These are phyloP conservation scores for Euphrasia confusa DNA, from an alignment of 257 asterid species.

Conservation along the genomic window DNA sequence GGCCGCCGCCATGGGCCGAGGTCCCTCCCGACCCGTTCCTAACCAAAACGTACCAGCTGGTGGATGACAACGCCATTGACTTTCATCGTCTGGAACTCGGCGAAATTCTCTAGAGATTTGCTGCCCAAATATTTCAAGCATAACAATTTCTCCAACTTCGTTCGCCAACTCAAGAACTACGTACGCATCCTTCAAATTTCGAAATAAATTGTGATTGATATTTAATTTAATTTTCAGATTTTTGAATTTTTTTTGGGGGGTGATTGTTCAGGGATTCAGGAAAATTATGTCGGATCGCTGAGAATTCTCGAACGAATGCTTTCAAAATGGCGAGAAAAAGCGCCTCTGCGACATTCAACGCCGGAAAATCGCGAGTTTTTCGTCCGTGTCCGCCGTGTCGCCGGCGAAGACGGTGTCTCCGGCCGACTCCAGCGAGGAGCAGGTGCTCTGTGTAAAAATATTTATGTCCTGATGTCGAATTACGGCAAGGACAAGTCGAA, in stretches of 20 bases:
- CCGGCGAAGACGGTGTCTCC: slow-evolving; percentile 36
- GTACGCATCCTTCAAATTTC: slow-evolving; percentile 30
- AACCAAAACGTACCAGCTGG: slow-evolving; percentile 81
- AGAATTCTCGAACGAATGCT: slow-evolving; percentile 84
- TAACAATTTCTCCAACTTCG: slow-evolving; percentile 84
- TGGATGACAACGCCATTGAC: slow-evolving; percentile 53
- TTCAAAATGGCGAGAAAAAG: slow-evolving; percentile 61
- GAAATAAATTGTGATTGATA: neutral
- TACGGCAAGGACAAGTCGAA: neutral
- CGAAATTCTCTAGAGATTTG: slow-evolving; percentile 78
- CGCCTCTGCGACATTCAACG: slow-evolving; percentile 78
- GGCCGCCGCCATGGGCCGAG: slow-evolving; percentile 38
- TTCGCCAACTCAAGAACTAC: slow-evolving; percentile 85
- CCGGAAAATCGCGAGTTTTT: slow-evolving; percentile 41
- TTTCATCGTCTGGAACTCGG: slow-evolving; percentile 81
- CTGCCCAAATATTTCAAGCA: slow-evolving; percentile 85
- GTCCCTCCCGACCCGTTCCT: slow-evolving; percentile 81
- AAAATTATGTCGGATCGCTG: slow-evolving; percentile 94
- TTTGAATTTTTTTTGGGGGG: neutral
- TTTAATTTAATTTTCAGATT: neutral
- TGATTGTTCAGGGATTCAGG: slow-evolving; percentile 65
- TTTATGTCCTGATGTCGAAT: slow-evolving; percentile 58
- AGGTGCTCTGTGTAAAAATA: slow-evolving; percentile 54
- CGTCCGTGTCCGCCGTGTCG: neutral
- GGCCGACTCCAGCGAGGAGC: slow-evolving; percentile 78